Base-by-base conservation (phyloP, 495 filamentous ascomycete species). In the Talaromyces nanjingensis region DNA sequence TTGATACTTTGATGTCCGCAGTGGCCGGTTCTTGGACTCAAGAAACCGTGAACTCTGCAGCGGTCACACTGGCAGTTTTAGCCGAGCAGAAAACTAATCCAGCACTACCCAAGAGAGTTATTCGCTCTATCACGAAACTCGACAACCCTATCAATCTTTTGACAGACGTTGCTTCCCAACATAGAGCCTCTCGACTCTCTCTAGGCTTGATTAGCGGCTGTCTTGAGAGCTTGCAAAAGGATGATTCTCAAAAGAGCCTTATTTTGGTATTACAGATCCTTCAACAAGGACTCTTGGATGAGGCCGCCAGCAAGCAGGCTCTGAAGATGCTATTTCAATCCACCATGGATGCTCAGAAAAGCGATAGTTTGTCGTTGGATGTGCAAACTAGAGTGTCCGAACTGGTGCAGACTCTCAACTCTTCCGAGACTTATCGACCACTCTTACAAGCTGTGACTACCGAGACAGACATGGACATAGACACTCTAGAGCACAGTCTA, bases 1-100 rank as follows among this genome's bases (percentile, higher is more conserved):
- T 97, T 27, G 79, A 86, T 62, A 86, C 85, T 4, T 77, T 98
- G 66, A 97, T 98, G 93, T 88, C 93, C 66, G 89, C 90, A 54
- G 81, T 97, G 22, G 87, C 88, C 11, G 76, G 75, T 24, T 88
- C 89, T 6, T 96, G 89, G 89, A 87, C 84, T 1, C 69, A 77
- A 25, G 90, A 91, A 54, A 93, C 89, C 0, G 67, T 84, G 3
- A 81, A 84, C 16, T 83, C 89, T 2, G 91, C 89, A n/a, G 77
- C 98, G 20, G 84, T 91, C 24, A 96, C 91, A 67, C 72, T 97
- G 20, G 85, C 89, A 31, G 84, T 96, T 33, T 73, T 98, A 27
- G 88, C 92, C 2, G 87, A 97, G 67, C 84, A 90, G 66, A 91
- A 87, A 72, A 82, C 87, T 39, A 69, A 72, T 8, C 58, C 69